Evolutionary conservation across 179 eudicot genomes (phyloP).

Genomic region (Beta lomatogona): DNA sequence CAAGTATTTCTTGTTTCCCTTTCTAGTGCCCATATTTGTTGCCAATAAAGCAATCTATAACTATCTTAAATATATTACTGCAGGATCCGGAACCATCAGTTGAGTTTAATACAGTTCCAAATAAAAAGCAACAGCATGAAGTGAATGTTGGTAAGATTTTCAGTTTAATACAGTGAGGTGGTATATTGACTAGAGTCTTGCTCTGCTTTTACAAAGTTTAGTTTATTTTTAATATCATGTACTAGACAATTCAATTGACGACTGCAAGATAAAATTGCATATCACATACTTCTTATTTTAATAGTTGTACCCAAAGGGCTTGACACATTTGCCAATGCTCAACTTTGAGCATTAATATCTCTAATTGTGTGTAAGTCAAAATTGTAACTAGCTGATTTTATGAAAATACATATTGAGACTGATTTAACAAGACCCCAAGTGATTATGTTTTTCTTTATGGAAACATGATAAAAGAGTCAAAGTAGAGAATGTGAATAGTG

Average conservation of each 20-base stretch:
- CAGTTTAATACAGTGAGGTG: no score
- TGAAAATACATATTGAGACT: no score
- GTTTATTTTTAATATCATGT: not conserved
- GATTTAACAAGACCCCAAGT: no score
- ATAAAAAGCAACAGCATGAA: conserved; percentile 83
- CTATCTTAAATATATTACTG: conserved; percentile 16
- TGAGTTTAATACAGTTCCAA: conserved; percentile 87
- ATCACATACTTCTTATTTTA: no score
- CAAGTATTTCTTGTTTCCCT: not conserved
- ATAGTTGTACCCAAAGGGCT: no score
- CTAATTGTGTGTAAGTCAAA: no score
- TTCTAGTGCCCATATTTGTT: not conserved
- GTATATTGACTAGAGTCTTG: not conserved
- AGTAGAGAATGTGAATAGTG: no score
- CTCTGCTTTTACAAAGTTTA: not conserved
- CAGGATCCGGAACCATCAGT: conserved; percentile 93
- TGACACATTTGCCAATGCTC: no score
- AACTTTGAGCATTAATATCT: no score
- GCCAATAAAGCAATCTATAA: not conserved
- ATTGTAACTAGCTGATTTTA: no score
- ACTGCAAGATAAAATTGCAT: not conserved
- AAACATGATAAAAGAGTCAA: no score
- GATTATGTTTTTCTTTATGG: no score
- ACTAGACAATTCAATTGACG: not conserved
- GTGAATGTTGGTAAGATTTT: conserved; percentile 83